Evolutionary conservation across 2,329 filamentous ascomycete genomes (phyloP), one percentile per base, ranked within the genome.

Genomic region (Fusarium concolor): DNA sequence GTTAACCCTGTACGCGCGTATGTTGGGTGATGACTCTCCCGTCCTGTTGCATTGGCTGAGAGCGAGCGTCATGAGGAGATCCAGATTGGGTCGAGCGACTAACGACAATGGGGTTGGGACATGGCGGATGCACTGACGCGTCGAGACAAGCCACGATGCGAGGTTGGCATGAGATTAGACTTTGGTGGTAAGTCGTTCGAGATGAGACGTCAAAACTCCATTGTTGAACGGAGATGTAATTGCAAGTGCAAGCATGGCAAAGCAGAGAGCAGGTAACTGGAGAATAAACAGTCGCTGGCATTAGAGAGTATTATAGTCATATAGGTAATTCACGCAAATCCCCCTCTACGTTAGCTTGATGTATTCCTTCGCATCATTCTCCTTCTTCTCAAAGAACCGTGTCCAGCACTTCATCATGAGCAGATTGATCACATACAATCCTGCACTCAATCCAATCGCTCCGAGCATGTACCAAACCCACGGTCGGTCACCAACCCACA

Each of bases 401-500:
- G 35, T 45, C 56, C 44, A 69, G 54, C 33, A 58, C 49, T 53
- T 54, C 42, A 67, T 41, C 43, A 73, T 47, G 3, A 62, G 37
- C 14, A 56, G 17, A 17, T 72, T 72, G 22, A 70, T 49, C 4
- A 73, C 10, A 26, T 68, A 56, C n/a, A 74, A 28, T 5, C 60
- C 68, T n/a, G 46, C 46, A 7, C 42, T 35, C 10, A 71, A 28
- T 5, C 75, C 76, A 22, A 78, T 46, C 2, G 49, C 68, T 9
- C 74, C 76, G 54, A 79, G 42, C 39, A 42, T 29, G 60, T 74
- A 78, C 77, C 77, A 79, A 5, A 72, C 61, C 76, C 75, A 79
- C 1, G 75, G 75, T 8, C 72, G 70, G 3, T 74, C 70, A 6
- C 82, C 79, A 74, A 85, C 77, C 81, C 82, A 85, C 76, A 85